A percentile compares a stretch with the other conserved stretches of the same genome.
These are phyloP conservation scores for Beauveria sp. DNA, from an alignment of 2,329 filamentous ascomycete genomes.

Conservation along the genomic window DNA sequence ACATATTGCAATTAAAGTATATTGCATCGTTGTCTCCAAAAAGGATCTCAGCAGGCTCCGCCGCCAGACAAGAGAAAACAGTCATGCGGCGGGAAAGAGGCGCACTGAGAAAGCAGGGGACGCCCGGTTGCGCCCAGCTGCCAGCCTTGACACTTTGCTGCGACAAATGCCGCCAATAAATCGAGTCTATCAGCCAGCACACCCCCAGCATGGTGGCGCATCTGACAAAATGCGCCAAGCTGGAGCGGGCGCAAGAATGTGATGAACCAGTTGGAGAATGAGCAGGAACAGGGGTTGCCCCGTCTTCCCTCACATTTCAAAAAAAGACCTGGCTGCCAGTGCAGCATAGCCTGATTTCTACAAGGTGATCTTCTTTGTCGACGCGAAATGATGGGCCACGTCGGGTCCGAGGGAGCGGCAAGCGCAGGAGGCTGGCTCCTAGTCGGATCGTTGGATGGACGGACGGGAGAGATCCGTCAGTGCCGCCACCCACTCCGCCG, in stretches of 20 bases:
- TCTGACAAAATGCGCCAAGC: not conserved
- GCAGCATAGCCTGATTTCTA: not conserved
- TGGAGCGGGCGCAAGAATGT: not conserved
- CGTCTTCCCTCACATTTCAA: not conserved
- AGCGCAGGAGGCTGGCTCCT: not conserved
- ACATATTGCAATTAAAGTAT: not conserved
- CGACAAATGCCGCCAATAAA: not conserved
- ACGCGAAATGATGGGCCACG: not conserved
- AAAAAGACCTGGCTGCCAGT: not conserved
- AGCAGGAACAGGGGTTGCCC: not conserved
- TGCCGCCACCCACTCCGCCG: not conserved
- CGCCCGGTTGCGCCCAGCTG: not conserved
- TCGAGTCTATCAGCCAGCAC: not conserved
- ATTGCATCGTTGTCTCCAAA: not conserved
- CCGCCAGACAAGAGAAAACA: not conserved
- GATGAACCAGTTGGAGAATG: conserved; percentile 1
- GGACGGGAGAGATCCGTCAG: not conserved
- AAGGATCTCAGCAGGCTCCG: not conserved
- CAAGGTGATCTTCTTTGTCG: not conserved
- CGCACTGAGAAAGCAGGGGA: not conserved
- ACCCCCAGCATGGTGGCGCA: not conserved
- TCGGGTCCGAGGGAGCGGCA: too few species aligned
- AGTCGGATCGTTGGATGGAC: not conserved
- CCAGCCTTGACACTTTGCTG: too few species aligned
- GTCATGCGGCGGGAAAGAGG: not conserved